These are phyloP conservation scores for Rhododendron ferrugineum DNA, from an alignment of 148 eudicot genomes.

Conservation along the genomic window DNA sequence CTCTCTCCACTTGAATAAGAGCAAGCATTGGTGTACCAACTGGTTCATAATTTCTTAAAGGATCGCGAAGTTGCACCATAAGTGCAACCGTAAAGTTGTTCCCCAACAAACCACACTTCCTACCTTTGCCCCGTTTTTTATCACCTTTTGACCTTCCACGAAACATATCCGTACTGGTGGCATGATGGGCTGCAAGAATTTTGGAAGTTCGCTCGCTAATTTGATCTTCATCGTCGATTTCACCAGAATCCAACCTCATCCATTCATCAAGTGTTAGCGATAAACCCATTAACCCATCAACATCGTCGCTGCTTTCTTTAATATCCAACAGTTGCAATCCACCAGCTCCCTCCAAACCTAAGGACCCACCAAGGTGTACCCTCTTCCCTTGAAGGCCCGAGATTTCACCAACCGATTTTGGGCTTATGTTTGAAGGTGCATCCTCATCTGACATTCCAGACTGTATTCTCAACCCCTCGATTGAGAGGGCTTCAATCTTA, in stretches of 20 bases:
- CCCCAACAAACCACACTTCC: constrained; percentile 53
- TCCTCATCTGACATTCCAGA: constrained; percentile 88
- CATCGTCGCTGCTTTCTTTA: constrained; percentile 41
- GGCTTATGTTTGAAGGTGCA: constrained; percentile 59
- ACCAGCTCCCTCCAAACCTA: constrained; percentile 85
- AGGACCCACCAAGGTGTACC: constrained; percentile 29
- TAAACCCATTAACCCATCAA: constrained; percentile 64
- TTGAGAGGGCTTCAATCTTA: constrained; percentile 87
- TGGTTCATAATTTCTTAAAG: constrained; percentile 78
- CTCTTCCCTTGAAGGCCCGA: constrained; percentile 59
- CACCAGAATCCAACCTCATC: constrained; percentile 74
- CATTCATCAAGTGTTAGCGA: constrained; percentile 84
- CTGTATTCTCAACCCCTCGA: constrained; percentile 90
- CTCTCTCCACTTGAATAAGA: constrained; percentile 79
- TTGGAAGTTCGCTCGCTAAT: constrained; percentile 46
- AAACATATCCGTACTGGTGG: constrained; percentile 25
- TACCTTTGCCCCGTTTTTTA: constrained; percentile 33
- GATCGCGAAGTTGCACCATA: constrained; percentile 86
- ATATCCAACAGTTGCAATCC: constrained; percentile 76
- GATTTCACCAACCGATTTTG: constrained; percentile 49
- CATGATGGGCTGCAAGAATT: constrained; percentile 78
- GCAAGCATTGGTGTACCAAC: constrained; percentile 93
- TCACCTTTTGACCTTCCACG: constrained; percentile 36
- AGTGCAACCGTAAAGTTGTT: constrained; percentile 63
- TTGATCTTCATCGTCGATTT: constrained; percentile 38